Evolutionary conservation across 2,329 filamentous ascomycete species (phyloP).

Genomic region (Tolypocladium ovalisporum): DNA sequence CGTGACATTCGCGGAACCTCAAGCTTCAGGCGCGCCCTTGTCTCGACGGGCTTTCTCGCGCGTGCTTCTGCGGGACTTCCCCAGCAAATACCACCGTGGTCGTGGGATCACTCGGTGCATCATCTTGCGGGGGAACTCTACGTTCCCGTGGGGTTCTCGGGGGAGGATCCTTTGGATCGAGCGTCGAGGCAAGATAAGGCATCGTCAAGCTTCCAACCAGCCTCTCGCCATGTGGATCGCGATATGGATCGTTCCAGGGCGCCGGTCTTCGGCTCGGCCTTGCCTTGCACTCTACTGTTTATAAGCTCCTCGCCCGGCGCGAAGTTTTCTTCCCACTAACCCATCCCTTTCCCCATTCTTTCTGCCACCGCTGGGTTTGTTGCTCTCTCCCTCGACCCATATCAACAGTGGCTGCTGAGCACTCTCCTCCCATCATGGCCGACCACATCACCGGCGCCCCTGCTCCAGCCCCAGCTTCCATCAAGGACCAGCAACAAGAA

Average conservation of each 20-base stretch:
- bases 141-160: not conserved
- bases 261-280: not conserved
- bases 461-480: not conserved
- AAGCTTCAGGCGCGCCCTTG: not conserved
- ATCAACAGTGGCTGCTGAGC: not conserved
- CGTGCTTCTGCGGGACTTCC: not conserved
- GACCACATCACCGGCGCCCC: not conserved
- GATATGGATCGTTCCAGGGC: not conserved
- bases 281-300: not conserved
- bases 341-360: not conserved
- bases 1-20: not conserved
- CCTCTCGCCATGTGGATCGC: not conserved
- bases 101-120: not conserved
- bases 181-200: not conserved
- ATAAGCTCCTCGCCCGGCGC: not conserved
- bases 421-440: not conserved
- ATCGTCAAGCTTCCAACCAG: not conserved
- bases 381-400: not conserved
- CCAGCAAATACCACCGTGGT: not conserved
- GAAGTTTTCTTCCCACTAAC: not conserved
- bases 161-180: not conserved
- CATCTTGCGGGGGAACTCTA: not conserved
- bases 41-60: not conserved
- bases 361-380: not conserved
- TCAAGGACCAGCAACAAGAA: not conserved